A percentile compares a stretch with the other conserved stretches of the same genome.
phyloP scores from a whole-genome alignment of 345 rosid species.

The Balakata baccata region DNA sequence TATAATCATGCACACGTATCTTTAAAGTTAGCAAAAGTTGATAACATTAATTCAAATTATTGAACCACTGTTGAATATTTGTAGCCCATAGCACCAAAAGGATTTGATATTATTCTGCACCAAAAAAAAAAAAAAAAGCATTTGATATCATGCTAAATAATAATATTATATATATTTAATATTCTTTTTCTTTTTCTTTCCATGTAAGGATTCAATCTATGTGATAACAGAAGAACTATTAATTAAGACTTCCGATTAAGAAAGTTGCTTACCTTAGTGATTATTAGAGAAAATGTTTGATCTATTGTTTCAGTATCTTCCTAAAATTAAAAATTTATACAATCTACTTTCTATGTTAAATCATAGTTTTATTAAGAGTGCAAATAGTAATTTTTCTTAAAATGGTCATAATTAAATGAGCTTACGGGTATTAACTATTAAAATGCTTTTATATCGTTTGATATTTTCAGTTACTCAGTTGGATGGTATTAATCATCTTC shows the following conservation, averaged over 20 bases:
- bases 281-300: too few species aligned
- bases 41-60: not conserved
- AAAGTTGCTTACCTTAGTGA: not conserved
- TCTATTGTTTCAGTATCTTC: too few species aligned
- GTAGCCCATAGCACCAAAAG: not conserved
- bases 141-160: not conserved
- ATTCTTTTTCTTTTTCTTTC: not conserved
- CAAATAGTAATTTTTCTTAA: too few species aligned
- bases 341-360: too few species aligned
- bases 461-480: constrained; percentile 26
- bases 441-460: not conserved
- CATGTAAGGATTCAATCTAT: not conserved
- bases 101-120: too few species aligned
- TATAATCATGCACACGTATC: constrained; percentile 6
- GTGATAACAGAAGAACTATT: not conserved
- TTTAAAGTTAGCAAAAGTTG: constrained; percentile 13
- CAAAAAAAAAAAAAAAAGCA: too few species aligned
- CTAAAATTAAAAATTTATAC: too few species aligned
- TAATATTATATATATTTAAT: too few species aligned
- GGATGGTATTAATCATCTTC: constrained; percentile 11
- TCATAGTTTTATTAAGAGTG: too few species aligned
- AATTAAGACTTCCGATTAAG: not conserved
- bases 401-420: too few species aligned
- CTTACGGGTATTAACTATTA: too few species aligned
- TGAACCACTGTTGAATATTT: not conserved